phyloP scores from a whole-genome alignment of 495 filamentous ascomycete species.

The Daldinia bambusicola region DNA sequence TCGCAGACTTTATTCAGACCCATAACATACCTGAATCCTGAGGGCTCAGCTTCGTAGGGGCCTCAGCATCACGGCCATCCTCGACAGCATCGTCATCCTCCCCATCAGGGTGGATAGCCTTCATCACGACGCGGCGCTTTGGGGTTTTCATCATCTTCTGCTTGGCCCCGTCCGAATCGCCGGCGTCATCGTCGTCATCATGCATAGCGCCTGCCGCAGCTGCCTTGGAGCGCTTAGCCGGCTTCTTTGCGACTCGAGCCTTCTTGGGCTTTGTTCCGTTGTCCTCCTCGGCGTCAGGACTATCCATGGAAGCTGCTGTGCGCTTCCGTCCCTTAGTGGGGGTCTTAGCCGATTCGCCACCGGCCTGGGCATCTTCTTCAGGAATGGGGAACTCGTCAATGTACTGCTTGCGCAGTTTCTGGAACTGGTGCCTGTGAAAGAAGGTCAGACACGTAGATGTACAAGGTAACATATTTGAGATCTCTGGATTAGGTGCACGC shows the following conservation, averaged over 20 bases:
- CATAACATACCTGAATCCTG: too few relatives aligned
- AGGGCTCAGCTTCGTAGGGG: background rate
- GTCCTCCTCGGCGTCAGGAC: background rate
- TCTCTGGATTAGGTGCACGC: background rate
- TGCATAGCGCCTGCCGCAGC: background rate
- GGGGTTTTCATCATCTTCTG: background rate
- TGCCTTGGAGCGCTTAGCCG: background rate
- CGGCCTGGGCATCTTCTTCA: background rate
- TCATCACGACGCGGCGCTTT: background rate
- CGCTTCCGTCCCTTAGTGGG: constrained; percentile 15
- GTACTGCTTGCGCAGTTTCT: constrained; percentile 11
- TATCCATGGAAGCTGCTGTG: background rate
- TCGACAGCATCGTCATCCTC: background rate
- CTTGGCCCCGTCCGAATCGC: background rate
- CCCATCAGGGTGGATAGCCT: background rate
- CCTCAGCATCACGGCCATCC: background rate
- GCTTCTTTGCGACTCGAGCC: background rate
- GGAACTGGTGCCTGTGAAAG: constrained; percentile 25
- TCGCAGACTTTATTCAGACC: background rate
- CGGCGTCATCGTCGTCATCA: background rate
- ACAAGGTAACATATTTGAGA: background rate
- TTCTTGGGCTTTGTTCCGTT: constrained; percentile 6
- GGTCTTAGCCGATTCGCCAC: background rate
- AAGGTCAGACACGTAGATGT: background rate
- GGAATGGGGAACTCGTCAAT: background rate